Evolutionary conservation across 2,329 filamentous ascomycete genomes (phyloP).

Genomic region (Ophiostoma himal-ulmi): DNA sequence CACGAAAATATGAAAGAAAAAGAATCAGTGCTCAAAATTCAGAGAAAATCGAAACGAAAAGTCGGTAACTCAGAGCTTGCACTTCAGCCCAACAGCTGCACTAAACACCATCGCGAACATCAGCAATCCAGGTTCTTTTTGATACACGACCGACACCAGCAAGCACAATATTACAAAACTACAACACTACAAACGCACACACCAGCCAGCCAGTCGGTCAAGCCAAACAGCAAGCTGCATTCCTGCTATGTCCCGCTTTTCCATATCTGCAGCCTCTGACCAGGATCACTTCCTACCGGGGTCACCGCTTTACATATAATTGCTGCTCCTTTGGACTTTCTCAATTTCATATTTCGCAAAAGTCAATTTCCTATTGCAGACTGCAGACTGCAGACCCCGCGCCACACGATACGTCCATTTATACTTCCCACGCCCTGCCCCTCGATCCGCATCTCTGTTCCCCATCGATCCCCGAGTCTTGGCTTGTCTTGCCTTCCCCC

Average conservation of each 20-base stretch:
- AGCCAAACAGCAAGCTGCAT: constrained; percentile 20
- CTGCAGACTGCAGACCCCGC: constrained; percentile 8
- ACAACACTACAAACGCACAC: neutral
- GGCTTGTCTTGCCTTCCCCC: constrained; percentile 5
- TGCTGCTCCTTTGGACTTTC: constrained; percentile 1
- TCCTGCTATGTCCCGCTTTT: constrained; percentile 3
- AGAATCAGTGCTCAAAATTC: neutral
- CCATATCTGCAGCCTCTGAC: constrained; percentile 3
- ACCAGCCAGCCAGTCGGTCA: constrained; percentile 19
- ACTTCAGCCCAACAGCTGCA: neutral
- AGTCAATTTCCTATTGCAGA: neutral
- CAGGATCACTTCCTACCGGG: constrained; percentile 15
- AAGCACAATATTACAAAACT: neutral
- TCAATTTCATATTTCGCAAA: neutral
- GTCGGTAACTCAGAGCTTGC: neutral
- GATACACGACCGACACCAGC: neutral
- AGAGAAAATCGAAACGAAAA: neutral
- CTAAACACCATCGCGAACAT: neutral
- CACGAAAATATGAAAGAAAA: neutral
- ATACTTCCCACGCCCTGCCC: constrained; percentile 15
- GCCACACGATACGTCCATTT: constrained; percentile 2
- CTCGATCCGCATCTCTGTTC: constrained; percentile 12
- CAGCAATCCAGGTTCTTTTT: constrained; percentile 12
- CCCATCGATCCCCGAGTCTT: constrained; percentile 3
- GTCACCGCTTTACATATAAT: constrained; percentile 12